These are phyloP conservation scores for Mikania micrantha DNA, from an alignment of 129 eudicot genomes.

Conservation along the genomic window DNA sequence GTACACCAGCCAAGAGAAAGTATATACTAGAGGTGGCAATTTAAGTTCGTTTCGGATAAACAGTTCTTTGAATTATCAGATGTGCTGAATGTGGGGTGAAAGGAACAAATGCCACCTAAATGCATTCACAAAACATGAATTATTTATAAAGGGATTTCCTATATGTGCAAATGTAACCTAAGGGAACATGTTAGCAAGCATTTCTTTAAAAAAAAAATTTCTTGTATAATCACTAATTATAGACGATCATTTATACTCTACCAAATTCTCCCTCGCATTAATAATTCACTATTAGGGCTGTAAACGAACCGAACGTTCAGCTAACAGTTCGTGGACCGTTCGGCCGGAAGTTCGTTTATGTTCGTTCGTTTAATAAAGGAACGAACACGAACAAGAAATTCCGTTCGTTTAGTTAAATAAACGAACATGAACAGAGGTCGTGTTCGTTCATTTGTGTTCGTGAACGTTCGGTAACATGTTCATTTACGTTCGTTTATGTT, in stretches of 20 bases:
- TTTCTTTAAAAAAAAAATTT: not conserved
- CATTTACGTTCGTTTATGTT: too few relatives aligned
- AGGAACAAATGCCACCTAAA: not conserved
- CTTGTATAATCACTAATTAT: not conserved
- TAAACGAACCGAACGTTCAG: too few relatives aligned
- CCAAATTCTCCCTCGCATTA: not conserved
- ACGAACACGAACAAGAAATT: too few relatives aligned
- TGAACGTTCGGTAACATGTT: too few relatives aligned
- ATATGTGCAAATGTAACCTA: not conserved
- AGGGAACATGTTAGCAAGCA: not conserved
- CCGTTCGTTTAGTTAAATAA: too few relatives aligned
- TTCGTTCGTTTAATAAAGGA: too few relatives aligned
- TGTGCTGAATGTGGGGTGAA: not conserved
- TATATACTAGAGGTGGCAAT: not conserved
- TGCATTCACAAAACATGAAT: not conserved
- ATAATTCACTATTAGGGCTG: too few relatives aligned
- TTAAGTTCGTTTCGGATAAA: not conserved
- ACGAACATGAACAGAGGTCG: too few relatives aligned
- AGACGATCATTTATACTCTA: not conserved
- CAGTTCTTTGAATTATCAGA: not conserved
- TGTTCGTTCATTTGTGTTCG: too few relatives aligned
- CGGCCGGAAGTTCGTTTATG: too few relatives aligned
- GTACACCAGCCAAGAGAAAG: not conserved
- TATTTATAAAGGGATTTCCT: not conserved
- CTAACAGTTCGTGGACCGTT: too few relatives aligned